These are phyloP conservation scores for Aaosphaeria pasadenensis DNA, from an alignment of 2,329 filamentous ascomycete genomes.

Conservation along the genomic window DNA sequence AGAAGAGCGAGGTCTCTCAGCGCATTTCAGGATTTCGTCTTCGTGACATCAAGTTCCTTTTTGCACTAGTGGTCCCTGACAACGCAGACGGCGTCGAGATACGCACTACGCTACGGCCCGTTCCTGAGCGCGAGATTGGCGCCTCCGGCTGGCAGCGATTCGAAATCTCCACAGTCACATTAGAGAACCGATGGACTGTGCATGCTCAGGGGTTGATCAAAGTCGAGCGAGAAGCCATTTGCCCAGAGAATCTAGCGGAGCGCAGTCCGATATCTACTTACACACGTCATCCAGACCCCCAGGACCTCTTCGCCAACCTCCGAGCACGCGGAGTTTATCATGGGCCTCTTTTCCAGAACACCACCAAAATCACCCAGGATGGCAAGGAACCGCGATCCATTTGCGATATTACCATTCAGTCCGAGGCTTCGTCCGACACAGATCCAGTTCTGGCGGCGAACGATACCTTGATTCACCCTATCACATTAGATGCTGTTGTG, in stretches of 20 bases:
- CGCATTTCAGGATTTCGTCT: constrained; percentile 2
- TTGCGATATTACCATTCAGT: not conserved
- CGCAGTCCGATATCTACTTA: not conserved
- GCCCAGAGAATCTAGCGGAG: not conserved
- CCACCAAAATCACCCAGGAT: not conserved
- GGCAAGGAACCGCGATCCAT: not conserved
- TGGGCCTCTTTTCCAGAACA: constrained; percentile 11
- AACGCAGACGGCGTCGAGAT: constrained; percentile 12
- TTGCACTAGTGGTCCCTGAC: constrained; percentile 14
- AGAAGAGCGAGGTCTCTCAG: not conserved
- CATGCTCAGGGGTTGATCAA: constrained; percentile 2
- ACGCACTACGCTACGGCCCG: constrained; percentile 4
- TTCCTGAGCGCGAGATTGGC: constrained; percentile 3
- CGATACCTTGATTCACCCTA: constrained; percentile 3
- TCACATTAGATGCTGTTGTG: constrained; percentile 4
- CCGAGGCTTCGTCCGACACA: not conserved
- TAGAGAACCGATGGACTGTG: constrained; percentile 3
- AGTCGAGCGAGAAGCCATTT: not conserved
- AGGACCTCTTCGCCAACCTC: constrained; percentile 6
- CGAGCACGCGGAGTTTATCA: constrained; percentile 5
- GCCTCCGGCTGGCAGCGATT: constrained; percentile 3
- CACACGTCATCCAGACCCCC: not conserved
- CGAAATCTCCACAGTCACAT: constrained; percentile 1
- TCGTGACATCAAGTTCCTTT: constrained; percentile 7
- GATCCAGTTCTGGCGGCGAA: not conserved